phyloP scores from a whole-genome alignment of 192 early-diverging fungal genomes.

The Kickxella alabastrina region DNA sequence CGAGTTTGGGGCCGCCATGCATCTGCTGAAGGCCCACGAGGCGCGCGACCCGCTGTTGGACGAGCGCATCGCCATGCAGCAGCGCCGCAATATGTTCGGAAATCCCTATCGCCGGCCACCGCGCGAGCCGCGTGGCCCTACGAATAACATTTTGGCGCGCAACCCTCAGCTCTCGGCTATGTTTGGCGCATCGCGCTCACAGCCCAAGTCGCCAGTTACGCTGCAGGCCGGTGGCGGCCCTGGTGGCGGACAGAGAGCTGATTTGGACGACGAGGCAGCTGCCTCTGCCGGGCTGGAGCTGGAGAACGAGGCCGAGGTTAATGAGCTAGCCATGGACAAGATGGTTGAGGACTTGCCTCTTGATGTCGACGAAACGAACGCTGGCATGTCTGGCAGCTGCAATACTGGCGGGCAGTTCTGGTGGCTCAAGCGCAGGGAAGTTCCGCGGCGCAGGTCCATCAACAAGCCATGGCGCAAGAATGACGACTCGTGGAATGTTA shows the following conservation, averaged over 20 bases:
- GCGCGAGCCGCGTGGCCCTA: constrained; percentile 47
- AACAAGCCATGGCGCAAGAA: constrained; percentile 47
- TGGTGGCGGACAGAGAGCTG: constrained; percentile 1
- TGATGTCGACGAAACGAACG: constrained; percentile 3
- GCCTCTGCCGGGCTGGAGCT: constrained; percentile 28
- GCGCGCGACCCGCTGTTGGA: constrained; percentile 64
- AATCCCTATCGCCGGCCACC: constrained; percentile 64
- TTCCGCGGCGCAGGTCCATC: constrained; percentile 47
- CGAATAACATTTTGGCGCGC: constrained; percentile 49
- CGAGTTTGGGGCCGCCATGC: constrained; percentile 60
- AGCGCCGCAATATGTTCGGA: constrained; percentile 68
- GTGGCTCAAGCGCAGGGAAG: constrained; percentile 46
- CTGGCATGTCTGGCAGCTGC: not conserved
- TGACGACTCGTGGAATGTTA: constrained; percentile 51
- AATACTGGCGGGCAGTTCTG: constrained; percentile 27
- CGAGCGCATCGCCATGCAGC: constrained; percentile 57
- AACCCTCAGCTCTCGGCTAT: constrained; percentile 43
- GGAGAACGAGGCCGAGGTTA: constrained; percentile 52
- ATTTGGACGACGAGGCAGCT: constrained; percentile 30
- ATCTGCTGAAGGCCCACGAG: constrained; percentile 50
- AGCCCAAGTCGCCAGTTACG: not conserved
- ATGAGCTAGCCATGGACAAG: constrained; percentile 50
- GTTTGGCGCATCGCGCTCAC: constrained; percentile 18
- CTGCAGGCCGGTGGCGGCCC: not conserved
- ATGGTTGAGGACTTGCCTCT: constrained; percentile 43